Conservation (phyloP, 306 rosid species). For the Cucumis sativus region DNA sequence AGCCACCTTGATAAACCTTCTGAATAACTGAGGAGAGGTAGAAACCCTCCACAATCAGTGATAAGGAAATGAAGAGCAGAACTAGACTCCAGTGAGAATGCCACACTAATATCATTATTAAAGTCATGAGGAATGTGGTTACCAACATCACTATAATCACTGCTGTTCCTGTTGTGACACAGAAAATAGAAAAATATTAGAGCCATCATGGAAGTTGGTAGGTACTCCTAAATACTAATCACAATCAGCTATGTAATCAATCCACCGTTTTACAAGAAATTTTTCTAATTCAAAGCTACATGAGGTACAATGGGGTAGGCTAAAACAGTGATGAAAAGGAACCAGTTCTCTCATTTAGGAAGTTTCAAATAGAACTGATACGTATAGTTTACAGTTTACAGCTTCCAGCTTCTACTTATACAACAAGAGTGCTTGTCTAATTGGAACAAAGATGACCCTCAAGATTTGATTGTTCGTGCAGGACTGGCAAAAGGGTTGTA, state of each 20-base stretch:
- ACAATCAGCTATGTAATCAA: neutral
- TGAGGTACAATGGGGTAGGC: neutral
- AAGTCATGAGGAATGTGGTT: slow-evolving; percentile 54
- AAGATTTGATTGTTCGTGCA: neutral
- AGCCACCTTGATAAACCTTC: slow-evolving; percentile 69
- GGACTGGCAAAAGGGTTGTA: neutral
- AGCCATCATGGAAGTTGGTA: neutral
- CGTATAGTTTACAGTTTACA: neutral
- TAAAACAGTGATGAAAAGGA: neutral
- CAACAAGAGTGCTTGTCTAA: neutral
- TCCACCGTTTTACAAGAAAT: neutral
- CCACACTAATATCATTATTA: slow-evolving; percentile 79
- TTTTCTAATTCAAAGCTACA: neutral
- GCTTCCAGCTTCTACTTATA: neutral
- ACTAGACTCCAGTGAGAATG: slow-evolving; percentile 35
- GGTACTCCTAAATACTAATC: neutral
- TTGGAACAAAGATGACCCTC: neutral
- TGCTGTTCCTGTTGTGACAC: slow-evolving; percentile 5
- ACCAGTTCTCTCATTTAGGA: neutral
- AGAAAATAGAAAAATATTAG: neutral
- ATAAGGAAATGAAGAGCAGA: slow-evolving; percentile 40
- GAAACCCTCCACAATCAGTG: slow-evolving; percentile 51
- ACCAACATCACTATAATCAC: slow-evolving; percentile 27
- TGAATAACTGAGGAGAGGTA: slow-evolving; percentile 54
- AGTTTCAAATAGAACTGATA: neutral